Conservation (phyloP, 305 asterid species). For the Stenogyne calaminthoides region DNA sequence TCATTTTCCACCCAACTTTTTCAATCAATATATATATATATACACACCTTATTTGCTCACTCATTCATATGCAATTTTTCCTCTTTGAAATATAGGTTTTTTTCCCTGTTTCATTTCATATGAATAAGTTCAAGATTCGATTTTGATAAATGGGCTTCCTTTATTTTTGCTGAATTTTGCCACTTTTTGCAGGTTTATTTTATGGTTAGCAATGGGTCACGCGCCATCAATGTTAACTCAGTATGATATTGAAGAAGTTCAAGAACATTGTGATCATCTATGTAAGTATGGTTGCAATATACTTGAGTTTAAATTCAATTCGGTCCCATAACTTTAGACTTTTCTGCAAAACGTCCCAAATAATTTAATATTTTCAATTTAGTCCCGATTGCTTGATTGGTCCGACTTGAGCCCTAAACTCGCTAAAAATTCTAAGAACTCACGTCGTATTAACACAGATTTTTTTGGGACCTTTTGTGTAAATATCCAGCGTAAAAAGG, state of each 20-base stretch:
- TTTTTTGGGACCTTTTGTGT: too few relatives aligned
- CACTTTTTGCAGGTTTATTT: conserved; percentile 27
- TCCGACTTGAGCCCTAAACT: too few relatives aligned
- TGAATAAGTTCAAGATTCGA: conserved; percentile 13
- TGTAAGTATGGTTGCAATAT: conserved; percentile 60
- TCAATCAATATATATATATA: neutral
- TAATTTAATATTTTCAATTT: too few relatives aligned
- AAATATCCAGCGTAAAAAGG: too few relatives aligned
- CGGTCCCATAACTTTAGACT: too few relatives aligned
- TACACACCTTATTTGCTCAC: neutral
- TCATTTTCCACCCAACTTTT: neutral
- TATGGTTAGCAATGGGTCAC: conserved; percentile 66
- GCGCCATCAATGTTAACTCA: conserved; percentile 89
- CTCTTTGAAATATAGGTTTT: conserved; percentile 23
- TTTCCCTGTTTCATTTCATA: neutral
- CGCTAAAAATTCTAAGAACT: too few relatives aligned
- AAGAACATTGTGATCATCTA: conserved; percentile 75
- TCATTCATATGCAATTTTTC: neutral
- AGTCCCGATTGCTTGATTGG: too few relatives aligned
- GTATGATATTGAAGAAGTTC: conserved; percentile 94
- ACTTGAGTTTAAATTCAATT: too few relatives aligned
- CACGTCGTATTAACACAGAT: too few relatives aligned
- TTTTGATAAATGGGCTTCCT: conserved; percentile 37
- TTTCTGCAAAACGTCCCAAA: too few relatives aligned
- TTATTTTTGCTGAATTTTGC: conserved; percentile 26